phyloP scores from a whole-genome alignment of 2,329 filamentous ascomycete genomes.

The Stagonosporopsis vannaccii region DNA sequence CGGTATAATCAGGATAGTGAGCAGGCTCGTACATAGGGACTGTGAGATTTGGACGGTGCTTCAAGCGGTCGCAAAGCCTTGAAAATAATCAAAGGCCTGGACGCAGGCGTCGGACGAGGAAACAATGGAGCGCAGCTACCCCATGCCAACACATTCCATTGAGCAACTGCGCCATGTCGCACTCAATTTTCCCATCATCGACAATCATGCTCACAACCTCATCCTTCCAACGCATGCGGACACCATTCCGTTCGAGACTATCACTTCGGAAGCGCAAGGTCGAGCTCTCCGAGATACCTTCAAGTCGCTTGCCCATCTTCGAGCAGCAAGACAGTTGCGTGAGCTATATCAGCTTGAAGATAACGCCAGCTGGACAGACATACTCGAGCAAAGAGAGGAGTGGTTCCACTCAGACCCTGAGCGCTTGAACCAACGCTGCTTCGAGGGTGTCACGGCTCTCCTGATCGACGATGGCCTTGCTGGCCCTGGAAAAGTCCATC shows the following conservation, averaged over 20 bases:
- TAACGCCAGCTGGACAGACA: slow-evolving; percentile 66
- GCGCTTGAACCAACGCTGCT: slow-evolving; percentile 68
- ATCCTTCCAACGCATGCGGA: slow-evolving; percentile 60
- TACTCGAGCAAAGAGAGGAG: slow-evolving; percentile 58
- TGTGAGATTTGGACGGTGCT: not conserved
- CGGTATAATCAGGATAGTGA: not conserved
- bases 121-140: slow-evolving; percentile 28
- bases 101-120: not conserved
- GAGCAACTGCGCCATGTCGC: slow-evolving; percentile 45
- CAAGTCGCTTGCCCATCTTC: slow-evolving; percentile 71
- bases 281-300: slow-evolving; percentile 68
- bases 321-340: slow-evolving; percentile 73
- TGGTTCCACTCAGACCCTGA: slow-evolving; percentile 57
- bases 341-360: slow-evolving; percentile 65
- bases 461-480: slow-evolving; percentile 80
- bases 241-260: slow-evolving; percentile 64
- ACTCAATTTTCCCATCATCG: slow-evolving; percentile 66
- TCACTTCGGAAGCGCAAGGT: slow-evolving; percentile 76
- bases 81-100: not conserved
- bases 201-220: slow-evolving; percentile 76
- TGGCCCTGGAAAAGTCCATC: slow-evolving; percentile 62
- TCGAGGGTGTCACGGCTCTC: slow-evolving; percentile 75
- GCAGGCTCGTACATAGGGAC: not conserved
- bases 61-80: not conserved
- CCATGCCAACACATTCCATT: slow-evolving; percentile 33